These are phyloP conservation scores for Rhytidiadelphus loreus DNA, from an alignment of 225 moss, liverwort and hornwort species.

Conservation along the genomic window DNA sequence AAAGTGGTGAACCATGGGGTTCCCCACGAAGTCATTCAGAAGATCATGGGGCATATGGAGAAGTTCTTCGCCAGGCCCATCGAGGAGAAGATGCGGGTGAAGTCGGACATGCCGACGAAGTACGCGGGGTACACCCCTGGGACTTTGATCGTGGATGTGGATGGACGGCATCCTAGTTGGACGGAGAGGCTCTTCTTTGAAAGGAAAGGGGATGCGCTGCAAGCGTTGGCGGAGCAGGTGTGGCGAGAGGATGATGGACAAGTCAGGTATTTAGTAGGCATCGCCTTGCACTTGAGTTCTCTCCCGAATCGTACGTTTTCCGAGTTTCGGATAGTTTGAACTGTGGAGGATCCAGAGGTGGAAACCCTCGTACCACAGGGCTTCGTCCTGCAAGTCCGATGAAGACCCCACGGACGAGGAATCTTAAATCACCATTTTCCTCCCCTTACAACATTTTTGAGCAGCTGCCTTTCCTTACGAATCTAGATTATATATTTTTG, in stretches of 20 bases:
- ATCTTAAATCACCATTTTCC: too few relatives aligned
- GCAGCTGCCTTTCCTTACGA: too few relatives aligned
- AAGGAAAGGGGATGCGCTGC: neutral
- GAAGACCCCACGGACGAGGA: too few relatives aligned
- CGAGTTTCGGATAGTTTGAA: too few relatives aligned
- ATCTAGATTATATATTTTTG: too few relatives aligned
- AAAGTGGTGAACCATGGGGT: slow-evolving; percentile 8
- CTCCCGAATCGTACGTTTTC: too few relatives aligned
- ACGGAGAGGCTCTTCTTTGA: neutral
- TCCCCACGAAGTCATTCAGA: neutral
- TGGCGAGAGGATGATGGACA: neutral
- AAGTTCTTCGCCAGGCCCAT: neutral
- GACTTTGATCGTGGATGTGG: neutral
- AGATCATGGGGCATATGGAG: neutral
- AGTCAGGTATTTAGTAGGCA: neutral
- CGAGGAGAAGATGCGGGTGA: neutral
- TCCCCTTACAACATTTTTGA: too few relatives aligned
- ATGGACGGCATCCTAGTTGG: neutral
- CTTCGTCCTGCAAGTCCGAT: too few relatives aligned
- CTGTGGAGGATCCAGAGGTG: too few relatives aligned
- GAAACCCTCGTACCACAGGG: too few relatives aligned
- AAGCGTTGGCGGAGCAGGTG: neutral
- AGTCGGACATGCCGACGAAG: neutral
- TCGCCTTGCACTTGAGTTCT: neutral
- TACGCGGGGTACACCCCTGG: neutral